Base-by-base conservation (phyloP, 805 yeast species). In the Myxozyma geophila region DNA sequence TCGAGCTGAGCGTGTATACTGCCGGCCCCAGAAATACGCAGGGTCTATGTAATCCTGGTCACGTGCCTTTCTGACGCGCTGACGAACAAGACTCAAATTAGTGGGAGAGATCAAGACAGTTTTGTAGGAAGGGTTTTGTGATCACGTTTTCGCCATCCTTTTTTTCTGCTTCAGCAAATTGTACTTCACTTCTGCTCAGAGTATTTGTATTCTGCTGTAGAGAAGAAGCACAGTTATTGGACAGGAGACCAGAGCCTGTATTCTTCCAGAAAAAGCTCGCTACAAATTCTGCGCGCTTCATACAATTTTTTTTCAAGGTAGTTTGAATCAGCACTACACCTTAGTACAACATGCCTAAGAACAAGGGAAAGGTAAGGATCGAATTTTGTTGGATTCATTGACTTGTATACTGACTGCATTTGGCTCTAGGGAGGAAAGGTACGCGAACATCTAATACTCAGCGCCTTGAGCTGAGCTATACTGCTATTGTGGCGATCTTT, bases 291-390 rank as follows among this genome's bases (percentile, higher is more conserved):
- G 43, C 15, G 41, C 35, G 49, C 15, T n/a, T 13, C n/a, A 23
- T 46, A 19, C 54, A 37, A 15, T 36, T 36, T 23, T 46, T 39
- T 44, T 13, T 7, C 19, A 7, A 36, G 39, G 5, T 35, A 15
- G 12, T 17, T 5, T 6, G n/a, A 23, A 33, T 19, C 43, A 33
- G 39, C n/a, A n/a, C 49, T 21, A n/a, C 39, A 43, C 37, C 4
- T 2, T 39, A 44, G 47, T n/a, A n/a, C 53, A 79, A 72, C 62
- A 88, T 88, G 92, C 91, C 92, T 72, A 88, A 88, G 80, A 81
- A 87, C 72, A 88, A 87, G 82, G 88, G 90, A 76, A 83, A 88
- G 81, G 83, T 81, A 77, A 36, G 76, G 67, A 36, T 23, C 4
- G n/a, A 12, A 15, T 12, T 10, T 7, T n/a, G 23, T 40, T 13